These are phyloP conservation scores for Chlorella sp. DNA, from an alignment of 139 green algal species.

Conservation along the genomic window DNA sequence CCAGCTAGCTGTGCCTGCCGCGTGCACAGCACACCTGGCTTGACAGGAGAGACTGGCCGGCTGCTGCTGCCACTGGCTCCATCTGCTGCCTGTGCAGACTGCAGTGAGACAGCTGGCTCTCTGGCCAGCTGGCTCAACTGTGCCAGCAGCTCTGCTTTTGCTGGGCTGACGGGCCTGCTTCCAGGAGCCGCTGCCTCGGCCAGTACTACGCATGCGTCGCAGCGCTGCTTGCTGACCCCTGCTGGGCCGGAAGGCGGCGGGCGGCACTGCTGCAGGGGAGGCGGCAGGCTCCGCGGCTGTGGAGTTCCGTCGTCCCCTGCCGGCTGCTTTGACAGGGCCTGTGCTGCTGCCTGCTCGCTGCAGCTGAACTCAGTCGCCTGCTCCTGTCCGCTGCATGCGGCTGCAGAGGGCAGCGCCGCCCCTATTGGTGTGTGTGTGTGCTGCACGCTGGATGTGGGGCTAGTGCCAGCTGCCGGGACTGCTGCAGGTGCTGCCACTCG, in stretches of 20 bases:
- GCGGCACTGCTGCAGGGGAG: neutral
- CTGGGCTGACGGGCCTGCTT: conserved; percentile 5
- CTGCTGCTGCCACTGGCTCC: neutral
- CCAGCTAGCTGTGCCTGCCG: neutral
- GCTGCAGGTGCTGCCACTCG: no score
- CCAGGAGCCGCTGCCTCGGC: no score
- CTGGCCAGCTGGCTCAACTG: neutral
- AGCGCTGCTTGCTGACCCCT: neutral
- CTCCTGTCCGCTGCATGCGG: no score
- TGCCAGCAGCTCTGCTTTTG: neutral
- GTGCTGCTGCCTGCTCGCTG: no score
- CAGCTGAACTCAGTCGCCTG: no score
- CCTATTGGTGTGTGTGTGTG: no score
- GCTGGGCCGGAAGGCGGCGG: neutral
- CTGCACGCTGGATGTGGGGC: no score
- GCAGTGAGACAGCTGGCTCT: neutral
- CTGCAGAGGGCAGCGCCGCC: no score
- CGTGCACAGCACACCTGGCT: conserved; percentile 1
- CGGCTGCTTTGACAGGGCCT: no score
- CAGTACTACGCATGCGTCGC: neutral
- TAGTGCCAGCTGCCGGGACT: no score
- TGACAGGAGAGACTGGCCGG: neutral
- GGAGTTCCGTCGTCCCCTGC: neutral
- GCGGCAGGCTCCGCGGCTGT: neutral
- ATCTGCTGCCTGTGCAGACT: neutral